phyloP scores from a whole-genome alignment of 2,329 filamentous ascomycete species.

The Ceratocystis colombiana region DNA sequence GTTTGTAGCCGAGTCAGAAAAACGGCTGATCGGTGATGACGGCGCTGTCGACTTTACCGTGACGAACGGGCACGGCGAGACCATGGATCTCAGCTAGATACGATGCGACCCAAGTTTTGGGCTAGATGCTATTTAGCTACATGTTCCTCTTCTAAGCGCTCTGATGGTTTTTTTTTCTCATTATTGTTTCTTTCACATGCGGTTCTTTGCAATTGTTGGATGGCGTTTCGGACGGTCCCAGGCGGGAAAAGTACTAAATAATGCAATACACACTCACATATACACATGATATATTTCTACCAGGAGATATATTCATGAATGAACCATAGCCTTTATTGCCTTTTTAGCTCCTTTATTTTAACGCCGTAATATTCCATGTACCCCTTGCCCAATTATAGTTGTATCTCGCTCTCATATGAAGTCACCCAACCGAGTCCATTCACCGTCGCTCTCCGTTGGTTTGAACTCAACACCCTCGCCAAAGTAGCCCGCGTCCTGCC shows the following conservation, averaged over 20 bases:
- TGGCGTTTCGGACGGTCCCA: constrained; percentile 25
- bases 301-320: background rate
- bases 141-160: background rate
- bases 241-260: constrained; percentile 25
- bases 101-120: no score
- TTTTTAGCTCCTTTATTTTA: background rate
- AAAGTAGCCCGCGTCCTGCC: constrained; percentile 89
- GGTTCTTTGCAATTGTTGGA: constrained; percentile 21
- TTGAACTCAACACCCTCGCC: constrained; percentile 77
- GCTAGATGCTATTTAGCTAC: background rate
- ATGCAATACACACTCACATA: constrained; percentile 24
- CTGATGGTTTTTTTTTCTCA: constrained; percentile 14
- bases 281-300: constrained; percentile 14
- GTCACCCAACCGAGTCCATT: constrained; percentile 43
- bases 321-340: background rate
- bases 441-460: constrained; percentile 43
- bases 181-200: constrained; percentile 20
- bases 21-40: constrained; percentile 80
- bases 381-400: constrained; percentile 3
- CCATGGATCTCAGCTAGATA: constrained; percentile 39
- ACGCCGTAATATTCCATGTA: constrained; percentile 4
- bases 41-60: constrained; percentile 64
- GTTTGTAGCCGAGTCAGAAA: constrained; percentile 84
- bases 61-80: constrained; percentile 45
- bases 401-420: constrained; percentile 33